These are phyloP conservation scores for Stylosanthes scabra DNA, from an alignment of 331 rosid genomes.

Conservation along the genomic window DNA sequence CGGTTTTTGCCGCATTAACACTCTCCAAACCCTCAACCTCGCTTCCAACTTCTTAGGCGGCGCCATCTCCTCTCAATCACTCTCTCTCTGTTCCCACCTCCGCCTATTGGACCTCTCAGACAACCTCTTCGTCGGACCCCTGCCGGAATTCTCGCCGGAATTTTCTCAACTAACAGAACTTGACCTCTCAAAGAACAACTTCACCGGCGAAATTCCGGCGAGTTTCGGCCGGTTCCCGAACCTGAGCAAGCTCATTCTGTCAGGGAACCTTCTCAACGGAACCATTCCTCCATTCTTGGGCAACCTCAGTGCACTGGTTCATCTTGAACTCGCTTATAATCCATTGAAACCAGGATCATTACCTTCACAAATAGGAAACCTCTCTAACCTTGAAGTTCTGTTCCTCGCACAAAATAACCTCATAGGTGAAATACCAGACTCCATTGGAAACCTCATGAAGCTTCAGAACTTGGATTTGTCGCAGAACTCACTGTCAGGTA, in stretches of 20 bases:
- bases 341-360: conserved; percentile 49
- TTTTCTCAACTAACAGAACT: conserved; percentile 46
- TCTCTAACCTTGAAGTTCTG: conserved; percentile 54
- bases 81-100: conserved; percentile 67
- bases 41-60: conserved; percentile 46
- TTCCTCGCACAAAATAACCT: conserved; percentile 39
- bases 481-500: conserved; percentile 54
- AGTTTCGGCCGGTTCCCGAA: conserved; percentile 58
- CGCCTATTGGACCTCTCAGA: conserved; percentile 53
- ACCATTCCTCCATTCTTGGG: conserved; percentile 66
- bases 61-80: conserved; percentile 43
- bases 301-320: conserved; percentile 63
- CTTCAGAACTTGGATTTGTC: conserved; percentile 73
- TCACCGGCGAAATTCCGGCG: conserved; percentile 67
- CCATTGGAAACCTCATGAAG: conserved; percentile 62
- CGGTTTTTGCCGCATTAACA: conserved; percentile 66
- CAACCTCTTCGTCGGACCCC: conserved; percentile 56
- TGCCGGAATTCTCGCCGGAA: conserved; percentile 65
- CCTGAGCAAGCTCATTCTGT: conserved; percentile 46
- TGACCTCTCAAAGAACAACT: conserved; percentile 67
- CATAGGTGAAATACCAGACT: conserved; percentile 61
- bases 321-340: conserved; percentile 49
- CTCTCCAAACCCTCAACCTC: conserved; percentile 62
- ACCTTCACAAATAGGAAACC: conserved; percentile 73
- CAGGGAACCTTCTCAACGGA: conserved; percentile 58